Evolutionary conservation across 202 grass and related monocot genomes (phyloP), one percentile per base, ranked within the genome.

Genomic region (Setaria italica): DNA sequence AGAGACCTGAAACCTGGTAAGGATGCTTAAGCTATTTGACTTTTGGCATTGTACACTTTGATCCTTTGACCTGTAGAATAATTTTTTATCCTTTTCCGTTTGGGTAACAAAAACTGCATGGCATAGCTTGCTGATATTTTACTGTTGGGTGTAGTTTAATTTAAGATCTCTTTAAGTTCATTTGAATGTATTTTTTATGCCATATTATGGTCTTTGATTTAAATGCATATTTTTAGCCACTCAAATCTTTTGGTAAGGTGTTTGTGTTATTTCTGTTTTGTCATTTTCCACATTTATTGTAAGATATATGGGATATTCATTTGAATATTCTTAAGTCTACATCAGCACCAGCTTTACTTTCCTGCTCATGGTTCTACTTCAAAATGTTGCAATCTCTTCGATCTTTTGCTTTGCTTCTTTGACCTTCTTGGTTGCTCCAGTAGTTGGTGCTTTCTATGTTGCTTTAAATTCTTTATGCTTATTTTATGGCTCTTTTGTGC

Each of bases 1-100:
- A 94, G 97, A 87, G 97, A 99, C 64, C 83, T 99, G 87, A 99
- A 99, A 88, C 97, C 97, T 85, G 97, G 97, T 99, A 90, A 47
- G 87, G 21, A 56, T 73, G 64, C 69, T 51, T 43, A 57, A 9
- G 11, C 20, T 81, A 17, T 62, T 77, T 90, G 1, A 35, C 37
- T 83, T 68, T 6, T 64, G 5, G 51, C 9, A 37, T 5, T 84
- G 51, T 84, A 19, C 29, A 6, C 30, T 65, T 60, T 62, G 8
- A 14, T n/a, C 57, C 25, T 55, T 41, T 47, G 42, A 19, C 13
- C 51, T 39, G 1, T 51, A 14, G 4, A 62, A 4, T 62, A 47
- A 68, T 9, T 80, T 3, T 5, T 66, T 20, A 5, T 41, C 39
- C 39, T 41, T 45, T 67, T 45, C 49, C 12, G 13, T 9, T 51